Evolutionary conservation across 2,329 filamentous ascomycete species (phyloP).

Genomic region (Diaporthe velutina): DNA sequence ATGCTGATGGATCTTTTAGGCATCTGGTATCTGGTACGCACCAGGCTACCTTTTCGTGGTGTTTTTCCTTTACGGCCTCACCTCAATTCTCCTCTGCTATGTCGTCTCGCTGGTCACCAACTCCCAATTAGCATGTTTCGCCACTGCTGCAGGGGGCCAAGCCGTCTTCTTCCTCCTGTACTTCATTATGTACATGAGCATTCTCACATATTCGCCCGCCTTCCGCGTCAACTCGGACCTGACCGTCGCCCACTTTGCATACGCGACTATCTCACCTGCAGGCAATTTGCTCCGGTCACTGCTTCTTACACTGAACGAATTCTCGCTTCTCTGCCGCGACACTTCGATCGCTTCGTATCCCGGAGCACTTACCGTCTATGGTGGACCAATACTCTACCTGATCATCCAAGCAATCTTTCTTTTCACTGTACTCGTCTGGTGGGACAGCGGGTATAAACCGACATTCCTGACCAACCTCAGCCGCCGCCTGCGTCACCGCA

Average conservation of each 20-base stretch:
- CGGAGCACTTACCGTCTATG: constrained; percentile 79
- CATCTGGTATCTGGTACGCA: constrained; percentile 78
- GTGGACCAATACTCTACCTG: constrained; percentile 87
- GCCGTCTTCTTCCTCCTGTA: constrained; percentile 79
- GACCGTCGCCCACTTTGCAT: constrained; percentile 79
- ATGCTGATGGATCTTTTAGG: constrained; percentile 1
- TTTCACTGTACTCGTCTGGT: constrained; percentile 81
- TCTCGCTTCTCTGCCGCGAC: constrained; percentile 81
- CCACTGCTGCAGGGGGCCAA: constrained; percentile 83
- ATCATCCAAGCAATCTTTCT: constrained; percentile 79
- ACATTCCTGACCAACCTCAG: constrained; percentile 62
- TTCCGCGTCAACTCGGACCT: constrained; percentile 77
- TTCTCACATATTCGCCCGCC: constrained; percentile 81
- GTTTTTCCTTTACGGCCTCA: constrained; percentile 84
- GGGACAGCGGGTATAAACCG: constrained; percentile 80
- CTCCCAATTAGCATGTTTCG: constrained; percentile 51
- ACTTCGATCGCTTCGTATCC: constrained; percentile 75
- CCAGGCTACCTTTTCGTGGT: constrained; percentile 86
- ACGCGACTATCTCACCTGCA: constrained; percentile 81
- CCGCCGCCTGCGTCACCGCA: constrained; percentile 48
- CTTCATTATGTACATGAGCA: constrained; percentile 77
- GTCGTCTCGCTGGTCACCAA: constrained; percentile 78
- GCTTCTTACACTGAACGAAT: constrained; percentile 85
- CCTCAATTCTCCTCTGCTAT: constrained; percentile 82
- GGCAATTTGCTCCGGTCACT: constrained; percentile 81